Evolutionary conservation across 257 asterid genomes (phyloP).

Genomic region (Scutellaria baicalensis): DNA sequence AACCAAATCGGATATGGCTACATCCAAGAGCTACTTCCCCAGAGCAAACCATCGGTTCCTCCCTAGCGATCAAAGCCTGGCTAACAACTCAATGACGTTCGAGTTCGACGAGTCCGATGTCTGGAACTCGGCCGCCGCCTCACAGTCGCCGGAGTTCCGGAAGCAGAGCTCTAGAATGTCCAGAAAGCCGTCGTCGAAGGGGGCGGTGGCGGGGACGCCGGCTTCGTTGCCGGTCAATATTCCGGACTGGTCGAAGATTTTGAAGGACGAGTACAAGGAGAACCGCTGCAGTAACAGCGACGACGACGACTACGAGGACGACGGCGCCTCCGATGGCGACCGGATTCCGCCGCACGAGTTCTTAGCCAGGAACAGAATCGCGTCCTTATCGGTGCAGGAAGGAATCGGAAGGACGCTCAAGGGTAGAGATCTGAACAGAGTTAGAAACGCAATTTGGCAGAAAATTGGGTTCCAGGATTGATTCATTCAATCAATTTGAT

Average conservation of each 20-base stretch:
- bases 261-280: constrained; percentile 61
- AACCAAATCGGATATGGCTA: constrained; percentile 33
- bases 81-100: constrained; percentile 28
- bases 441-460: constrained; percentile 86
- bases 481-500: not conserved
- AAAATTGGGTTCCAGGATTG: constrained; percentile 77
- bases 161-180: constrained; percentile 22
- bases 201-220: constrained; percentile 20
- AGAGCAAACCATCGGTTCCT: constrained; percentile 51
- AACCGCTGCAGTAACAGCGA: constrained; percentile 41
- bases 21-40: constrained; percentile 47
- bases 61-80: constrained; percentile 18
- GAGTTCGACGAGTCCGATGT: constrained; percentile 79
- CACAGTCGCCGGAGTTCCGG: constrained; percentile 54
- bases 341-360: constrained; percentile 81
- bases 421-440: constrained; percentile 87
- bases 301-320: constrained; percentile 31
- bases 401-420: constrained; percentile 80
- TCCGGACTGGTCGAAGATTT: constrained; percentile 89
- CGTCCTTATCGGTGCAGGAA: constrained; percentile 76
- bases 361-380: constrained; percentile 48
- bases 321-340: constrained; percentile 21
- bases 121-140: constrained; percentile 38
- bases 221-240: constrained; percentile 75
- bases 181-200: constrained; percentile 27